phyloP scores from a whole-genome alignment of 805 yeast genomes.

The Teunomyces aglyptinius region DNA sequence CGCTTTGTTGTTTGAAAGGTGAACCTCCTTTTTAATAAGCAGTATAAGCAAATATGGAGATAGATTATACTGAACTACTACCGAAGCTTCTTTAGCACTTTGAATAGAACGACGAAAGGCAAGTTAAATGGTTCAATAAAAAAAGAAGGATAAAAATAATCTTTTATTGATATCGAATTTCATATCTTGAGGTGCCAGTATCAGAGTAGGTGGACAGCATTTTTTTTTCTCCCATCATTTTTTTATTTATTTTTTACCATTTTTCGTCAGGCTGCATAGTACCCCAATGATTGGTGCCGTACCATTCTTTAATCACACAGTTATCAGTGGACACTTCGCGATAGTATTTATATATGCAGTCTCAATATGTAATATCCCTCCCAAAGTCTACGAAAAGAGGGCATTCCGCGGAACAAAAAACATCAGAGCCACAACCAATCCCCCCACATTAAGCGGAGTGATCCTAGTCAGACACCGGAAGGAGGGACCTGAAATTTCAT shows the following conservation, averaged over 20 bases:
- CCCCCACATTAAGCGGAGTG: neutral
- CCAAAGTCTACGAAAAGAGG: neutral
- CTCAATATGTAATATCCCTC: neutral
- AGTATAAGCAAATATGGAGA: neutral
- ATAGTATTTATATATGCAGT: neutral
- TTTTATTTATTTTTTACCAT: neutral
- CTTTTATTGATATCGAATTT: constrained; percentile 1
- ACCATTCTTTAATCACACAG: constrained; percentile 3
- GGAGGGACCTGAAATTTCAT: too few relatives aligned
- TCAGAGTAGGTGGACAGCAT: neutral
- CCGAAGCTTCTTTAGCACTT: neutral
- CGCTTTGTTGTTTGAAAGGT: neutral
- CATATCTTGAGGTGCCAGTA: constrained; percentile 1
- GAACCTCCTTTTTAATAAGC: neutral
- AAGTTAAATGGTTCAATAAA: neutral
- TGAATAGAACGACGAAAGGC: neutral
- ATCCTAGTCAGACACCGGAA: too few relatives aligned
- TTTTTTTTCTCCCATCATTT: neutral
- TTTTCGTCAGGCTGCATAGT: constrained; percentile 4
- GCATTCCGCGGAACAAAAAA: neutral
- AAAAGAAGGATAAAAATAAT: constrained; percentile 3
- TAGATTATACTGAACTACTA: neutral
- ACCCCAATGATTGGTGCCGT: constrained; percentile 5
- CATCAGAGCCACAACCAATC: neutral
- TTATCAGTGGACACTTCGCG: neutral